Conservation (phyloP, 1,139 yeast species). For the Taphrina wiesneri region DNA sequence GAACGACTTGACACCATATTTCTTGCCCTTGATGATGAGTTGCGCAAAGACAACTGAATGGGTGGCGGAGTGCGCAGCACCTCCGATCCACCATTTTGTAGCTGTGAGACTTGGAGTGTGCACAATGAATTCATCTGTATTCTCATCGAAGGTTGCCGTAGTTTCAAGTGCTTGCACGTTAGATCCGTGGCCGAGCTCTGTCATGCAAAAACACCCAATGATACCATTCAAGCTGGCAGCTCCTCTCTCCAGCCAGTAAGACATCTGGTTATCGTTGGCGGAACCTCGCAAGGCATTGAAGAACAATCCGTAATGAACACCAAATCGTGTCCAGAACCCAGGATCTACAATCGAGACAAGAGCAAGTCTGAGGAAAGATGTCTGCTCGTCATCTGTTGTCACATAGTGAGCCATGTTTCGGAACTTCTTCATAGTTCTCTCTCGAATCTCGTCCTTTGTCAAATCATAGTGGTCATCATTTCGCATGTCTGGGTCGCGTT, state of each 20-base stretch:
- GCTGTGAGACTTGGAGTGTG: slow-evolving; percentile 90
- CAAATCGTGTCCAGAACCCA: slow-evolving; percentile 64
- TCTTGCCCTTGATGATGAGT: slow-evolving; percentile 83
- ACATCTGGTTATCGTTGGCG: slow-evolving; percentile 62
- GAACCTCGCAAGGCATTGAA: slow-evolving; percentile 69
- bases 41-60: slow-evolving; percentile 82
- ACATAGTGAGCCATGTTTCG: slow-evolving; percentile 55
- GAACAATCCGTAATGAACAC: slow-evolving; percentile 69
- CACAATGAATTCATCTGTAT: slow-evolving; percentile 66
- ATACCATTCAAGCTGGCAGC: slow-evolving; percentile 64
- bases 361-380: slow-evolving; percentile 47
- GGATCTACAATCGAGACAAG: slow-evolving; percentile 56
- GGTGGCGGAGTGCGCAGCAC: slow-evolving; percentile 92
- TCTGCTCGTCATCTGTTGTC: slow-evolving; percentile 50
- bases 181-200: slow-evolving; percentile 91
- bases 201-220: slow-evolving; percentile 95
- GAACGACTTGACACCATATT: slow-evolving; percentile 88
- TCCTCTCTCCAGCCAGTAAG: slow-evolving; percentile 76
- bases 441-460: slow-evolving; percentile 55
- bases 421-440: slow-evolving; percentile 56
- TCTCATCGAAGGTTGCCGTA: slow-evolving; percentile 75
- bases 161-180: slow-evolving; percentile 91
- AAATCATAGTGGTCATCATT: slow-evolving; percentile 57
- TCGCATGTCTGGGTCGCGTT: slow-evolving; percentile 59
- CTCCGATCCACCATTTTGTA: slow-evolving; percentile 98